phyloP scores from a whole-genome alignment of 2,329 filamentous ascomycete genomes.

The Aurifilum marmelostoma region DNA sequence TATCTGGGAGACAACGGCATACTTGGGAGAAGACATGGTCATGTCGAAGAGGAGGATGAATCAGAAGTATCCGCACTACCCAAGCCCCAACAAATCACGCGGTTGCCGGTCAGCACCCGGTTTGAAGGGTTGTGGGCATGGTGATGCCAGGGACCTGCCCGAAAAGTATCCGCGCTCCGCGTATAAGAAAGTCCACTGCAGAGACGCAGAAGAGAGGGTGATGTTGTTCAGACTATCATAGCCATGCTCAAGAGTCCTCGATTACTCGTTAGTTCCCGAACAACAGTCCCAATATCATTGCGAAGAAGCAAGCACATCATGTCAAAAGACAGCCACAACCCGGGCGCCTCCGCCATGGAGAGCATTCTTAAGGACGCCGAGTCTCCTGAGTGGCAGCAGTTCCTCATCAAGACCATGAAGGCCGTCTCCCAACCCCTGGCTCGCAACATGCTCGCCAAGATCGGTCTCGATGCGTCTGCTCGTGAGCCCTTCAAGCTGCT shows the following conservation, averaged over 20 bases:
- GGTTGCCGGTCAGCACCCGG: not conserved
- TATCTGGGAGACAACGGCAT: not conserved
- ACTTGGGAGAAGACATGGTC: not conserved
- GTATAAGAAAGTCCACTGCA: not conserved
- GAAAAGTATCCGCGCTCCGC: slow-evolving; percentile 1
- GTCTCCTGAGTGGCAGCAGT: slow-evolving; percentile 19
- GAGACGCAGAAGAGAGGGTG: not conserved
- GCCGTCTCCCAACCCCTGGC: slow-evolving; percentile 34
- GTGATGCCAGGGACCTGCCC: not conserved
- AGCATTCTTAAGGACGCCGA: slow-evolving; percentile 11
- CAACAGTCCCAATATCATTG: not conserved
- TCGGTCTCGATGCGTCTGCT: slow-evolving; percentile 35
- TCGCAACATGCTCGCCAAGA: slow-evolving; percentile 37
- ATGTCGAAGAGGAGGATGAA: not conserved
- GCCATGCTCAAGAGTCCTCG: not conserved
- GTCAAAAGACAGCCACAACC: not conserved
- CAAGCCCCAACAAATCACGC: not conserved
- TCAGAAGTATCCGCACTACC: not conserved
- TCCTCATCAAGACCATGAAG: slow-evolving; percentile 23
- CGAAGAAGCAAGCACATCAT: not conserved
- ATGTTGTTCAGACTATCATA: not conserved
- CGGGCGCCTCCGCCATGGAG: slow-evolving; percentile 20
- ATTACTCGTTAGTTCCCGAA: not conserved
- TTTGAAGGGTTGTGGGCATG: not conserved
- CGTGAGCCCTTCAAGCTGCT: slow-evolving; percentile 45